Conservation (phyloP, 2,329 filamentous ascomycete genomes). For the Paradendryphiella salina region DNA sequence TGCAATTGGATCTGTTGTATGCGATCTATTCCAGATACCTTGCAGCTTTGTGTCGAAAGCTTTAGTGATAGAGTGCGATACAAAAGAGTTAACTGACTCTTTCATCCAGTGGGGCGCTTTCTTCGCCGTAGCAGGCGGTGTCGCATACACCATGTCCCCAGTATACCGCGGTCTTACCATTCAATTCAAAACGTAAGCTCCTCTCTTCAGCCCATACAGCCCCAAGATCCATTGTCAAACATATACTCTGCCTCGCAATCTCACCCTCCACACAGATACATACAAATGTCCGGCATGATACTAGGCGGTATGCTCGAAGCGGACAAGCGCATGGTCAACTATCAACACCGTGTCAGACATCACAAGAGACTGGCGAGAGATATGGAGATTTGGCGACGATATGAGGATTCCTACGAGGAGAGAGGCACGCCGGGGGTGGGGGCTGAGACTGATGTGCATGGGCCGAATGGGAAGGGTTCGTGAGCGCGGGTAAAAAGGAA, state of each 20-base stretch:
- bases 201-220: not conserved
- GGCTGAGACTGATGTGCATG: constrained; percentile 37
- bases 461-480: constrained; percentile 10
- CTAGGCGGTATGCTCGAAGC: constrained; percentile 76
- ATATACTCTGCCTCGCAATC: not conserved
- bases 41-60: too few relatives aligned
- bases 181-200: constrained; percentile 42
- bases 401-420: constrained; percentile 63
- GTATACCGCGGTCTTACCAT: constrained; percentile 64
- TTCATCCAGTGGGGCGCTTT: constrained; percentile 65
- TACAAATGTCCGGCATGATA: constrained; percentile 87
- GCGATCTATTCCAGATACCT: too few relatives aligned
- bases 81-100: not conserved
- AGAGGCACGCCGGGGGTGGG: constrained; percentile 44
- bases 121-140: constrained; percentile 63
- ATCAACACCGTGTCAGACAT: constrained; percentile 67
- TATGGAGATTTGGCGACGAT: constrained; percentile 68
- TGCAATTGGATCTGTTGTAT: too few relatives aligned
- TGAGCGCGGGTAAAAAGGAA: not conserved
- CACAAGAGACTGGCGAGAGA: constrained; percentile 67
- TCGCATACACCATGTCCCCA: constrained; percentile 68
- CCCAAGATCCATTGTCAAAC: too few relatives aligned
- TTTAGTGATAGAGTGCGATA: too few relatives aligned
- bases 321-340: constrained; percentile 67
- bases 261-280: constrained; percentile 59